Evolutionary conservation across 495 filamentous ascomycete species (phyloP), one percentile per base, ranked within the genome.

Genomic region (Stereocaulon alpinum): DNA sequence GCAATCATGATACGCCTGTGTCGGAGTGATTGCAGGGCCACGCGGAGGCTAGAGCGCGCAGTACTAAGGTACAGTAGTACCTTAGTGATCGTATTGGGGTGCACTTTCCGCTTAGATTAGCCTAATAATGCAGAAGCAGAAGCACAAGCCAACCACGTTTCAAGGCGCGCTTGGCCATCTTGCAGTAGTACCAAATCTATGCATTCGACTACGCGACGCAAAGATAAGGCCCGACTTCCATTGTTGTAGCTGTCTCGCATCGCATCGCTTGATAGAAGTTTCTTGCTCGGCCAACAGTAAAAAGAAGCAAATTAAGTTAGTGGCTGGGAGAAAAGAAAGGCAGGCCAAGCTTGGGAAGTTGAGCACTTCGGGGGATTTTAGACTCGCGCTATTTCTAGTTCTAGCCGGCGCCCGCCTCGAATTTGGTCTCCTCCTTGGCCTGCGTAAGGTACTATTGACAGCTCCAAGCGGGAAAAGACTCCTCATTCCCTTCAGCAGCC

Each of bases 61-160:
- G 24, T 24, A n/a, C n/a, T n/a, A n/a, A n/a, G n/a, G n/a, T n/a
- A n/a, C n/a, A n/a, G n/a, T n/a, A n/a, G n/a, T n/a, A n/a, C n/a
- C n/a, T n/a, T n/a, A 69, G 61, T 71, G 67, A 40, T 69, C 64
- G 54, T 60, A 70, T 48, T 68, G 65, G 11, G 56, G 63, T 40
- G 32, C 40, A 42, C 37, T 24, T 15, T 42, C 15, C 40, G 1
- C 29, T 17, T 58, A 58, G 41, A 43, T 48, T 58, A 47, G 41
- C 40, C 53, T 22, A 22, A 32, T 29, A 37, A 40, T 56, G 37
- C 32, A 20, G 30, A 18, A 7, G 2, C 14, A 11, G 41, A 18
- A 56, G 49, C 6, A 27, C 17, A 17, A 29, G 49, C 29, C 49
- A 52, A 52, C 49, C 49, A 52, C 34, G n/a, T 52, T 52, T n/a